Evolutionary conservation across 1,139 yeast genomes (phyloP).

Genomic region (Protomyces gravidus): DNA sequence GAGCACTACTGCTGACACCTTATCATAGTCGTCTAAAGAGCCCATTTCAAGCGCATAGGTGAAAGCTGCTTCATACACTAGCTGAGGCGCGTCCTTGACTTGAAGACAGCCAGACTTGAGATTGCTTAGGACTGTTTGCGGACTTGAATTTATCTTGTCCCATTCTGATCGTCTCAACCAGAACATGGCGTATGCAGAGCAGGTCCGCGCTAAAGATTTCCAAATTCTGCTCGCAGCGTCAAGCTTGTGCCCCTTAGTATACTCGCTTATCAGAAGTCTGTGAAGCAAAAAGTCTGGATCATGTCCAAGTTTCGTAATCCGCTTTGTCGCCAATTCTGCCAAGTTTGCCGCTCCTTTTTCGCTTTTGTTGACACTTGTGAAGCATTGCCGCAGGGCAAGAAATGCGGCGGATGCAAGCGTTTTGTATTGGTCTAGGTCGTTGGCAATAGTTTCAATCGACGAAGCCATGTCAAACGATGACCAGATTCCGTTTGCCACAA

Average conservation of each 20-base stretch:
- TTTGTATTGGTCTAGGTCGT: neutral
- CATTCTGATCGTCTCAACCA: slow-evolving; percentile 51
- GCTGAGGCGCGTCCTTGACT: slow-evolving; percentile 52
- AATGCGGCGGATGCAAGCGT: neutral
- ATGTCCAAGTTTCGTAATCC: neutral
- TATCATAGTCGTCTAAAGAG: slow-evolving; percentile 36
- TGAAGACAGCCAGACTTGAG: slow-evolving; percentile 41
- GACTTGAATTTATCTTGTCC: no score
- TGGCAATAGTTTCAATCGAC: neutral
- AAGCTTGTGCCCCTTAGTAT: slow-evolving; percentile 27
- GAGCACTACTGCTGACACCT: slow-evolving; percentile 34
- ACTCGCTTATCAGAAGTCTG: slow-evolving; percentile 8
- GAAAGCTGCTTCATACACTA: slow-evolving; percentile 49
- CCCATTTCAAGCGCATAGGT: slow-evolving; percentile 46
- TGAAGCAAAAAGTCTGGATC: slow-evolving; percentile 10
- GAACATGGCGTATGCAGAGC: slow-evolving; percentile 44
- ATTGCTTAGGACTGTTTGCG: no score
- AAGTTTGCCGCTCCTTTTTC: neutral
- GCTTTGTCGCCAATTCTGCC: neutral
- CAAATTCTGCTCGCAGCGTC: slow-evolving; percentile 40
- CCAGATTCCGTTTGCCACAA: neutral
- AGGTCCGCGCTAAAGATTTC: slow-evolving; percentile 39
- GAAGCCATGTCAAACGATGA: neutral
- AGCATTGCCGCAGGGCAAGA: neutral
- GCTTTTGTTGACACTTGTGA: neutral